Evolutionary conservation across 495 filamentous ascomycete genomes (phyloP).

Genomic region (Penicillium antarcticum): DNA sequence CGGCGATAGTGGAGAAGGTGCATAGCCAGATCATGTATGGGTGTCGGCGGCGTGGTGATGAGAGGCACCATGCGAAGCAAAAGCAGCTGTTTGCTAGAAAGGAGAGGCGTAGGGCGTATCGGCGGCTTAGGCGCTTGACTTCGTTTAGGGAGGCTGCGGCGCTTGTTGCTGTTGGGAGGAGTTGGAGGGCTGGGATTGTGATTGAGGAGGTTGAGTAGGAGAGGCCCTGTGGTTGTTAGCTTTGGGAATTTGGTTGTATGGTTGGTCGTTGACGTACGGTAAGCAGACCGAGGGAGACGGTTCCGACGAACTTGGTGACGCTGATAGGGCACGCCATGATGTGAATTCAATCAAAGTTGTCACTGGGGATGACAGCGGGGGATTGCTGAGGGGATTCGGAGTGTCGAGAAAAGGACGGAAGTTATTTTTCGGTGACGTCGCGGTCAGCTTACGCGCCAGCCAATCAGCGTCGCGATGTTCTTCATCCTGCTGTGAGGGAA

Average conservation of each 20-base stretch:
- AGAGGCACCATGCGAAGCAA: conserved; percentile 68
- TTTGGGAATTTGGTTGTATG: neutral
- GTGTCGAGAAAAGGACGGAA: neutral
- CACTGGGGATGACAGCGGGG: neutral
- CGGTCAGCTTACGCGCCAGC: conserved; percentile 4
- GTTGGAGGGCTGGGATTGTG: conserved; percentile 71
- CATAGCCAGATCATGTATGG: conserved; percentile 83
- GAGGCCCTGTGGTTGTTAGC: conserved; percentile 57
- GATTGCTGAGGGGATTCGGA: neutral
- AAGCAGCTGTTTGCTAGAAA: conserved; percentile 60
- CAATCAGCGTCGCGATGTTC: conserved; percentile 20
- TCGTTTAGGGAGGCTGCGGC: conserved; percentile 63
- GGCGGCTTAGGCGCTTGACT: conserved; percentile 56
- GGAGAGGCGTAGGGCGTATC: conserved; percentile 58
- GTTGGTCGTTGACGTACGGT: conserved; percentile 58
- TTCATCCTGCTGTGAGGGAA: neutral
- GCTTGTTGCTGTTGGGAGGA: conserved; percentile 66
- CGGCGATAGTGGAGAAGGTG: conserved; percentile 50
- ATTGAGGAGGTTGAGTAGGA: conserved; percentile 74
- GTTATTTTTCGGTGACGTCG: conserved; percentile 16
- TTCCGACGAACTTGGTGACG: conserved; percentile 84
- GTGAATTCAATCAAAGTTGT: neutral
- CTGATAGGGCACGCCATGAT: conserved; percentile 70
- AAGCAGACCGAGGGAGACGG: conserved; percentile 78
- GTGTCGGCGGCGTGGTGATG: conserved; percentile 66